Percentiles rank a stretch among this genome's conserved stretches.
phyloP scores from a whole-genome alignment of 805 yeast genomes.

The Candida maris region DNA sequence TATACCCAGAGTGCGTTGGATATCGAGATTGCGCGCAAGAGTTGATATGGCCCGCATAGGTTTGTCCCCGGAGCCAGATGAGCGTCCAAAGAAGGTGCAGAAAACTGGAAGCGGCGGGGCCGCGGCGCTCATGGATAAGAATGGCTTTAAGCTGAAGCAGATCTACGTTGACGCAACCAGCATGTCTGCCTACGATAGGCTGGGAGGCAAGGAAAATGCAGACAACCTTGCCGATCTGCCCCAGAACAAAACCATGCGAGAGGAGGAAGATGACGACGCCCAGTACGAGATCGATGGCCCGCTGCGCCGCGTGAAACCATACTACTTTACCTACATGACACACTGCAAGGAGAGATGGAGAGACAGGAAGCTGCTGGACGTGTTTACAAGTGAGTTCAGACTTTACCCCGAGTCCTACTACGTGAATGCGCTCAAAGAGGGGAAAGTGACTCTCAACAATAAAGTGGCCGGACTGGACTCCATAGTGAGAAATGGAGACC shows the following conservation, averaged over 20 bases:
- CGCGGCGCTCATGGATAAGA: constrained; percentile 35
- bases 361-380: constrained; percentile 72
- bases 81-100: constrained; percentile 13
- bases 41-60: no score
- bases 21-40: no score
- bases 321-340: constrained; percentile 84
- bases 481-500: constrained; percentile 74
- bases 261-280: constrained; percentile 60
- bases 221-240: constrained; percentile 14
- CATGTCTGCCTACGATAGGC: constrained; percentile 38
- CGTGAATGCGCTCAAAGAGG: constrained; percentile 47
- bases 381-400: constrained; percentile 81
- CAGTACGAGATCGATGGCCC: constrained; percentile 54
- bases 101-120: constrained; percentile 13
- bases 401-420: constrained; percentile 71
- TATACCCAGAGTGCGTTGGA: no score
- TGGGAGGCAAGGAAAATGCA: constrained; percentile 32
- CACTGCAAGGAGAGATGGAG: constrained; percentile 92
- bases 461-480: constrained; percentile 61
- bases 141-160: constrained; percentile 46
- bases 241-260: constrained; percentile 35
- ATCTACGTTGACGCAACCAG: constrained; percentile 42
- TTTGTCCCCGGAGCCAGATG: no score
- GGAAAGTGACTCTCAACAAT: constrained; percentile 73
- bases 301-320: constrained; percentile 75